Conservation (phyloP, 495 filamentous ascomycete species). For the Penicillium pulvis region DNA sequence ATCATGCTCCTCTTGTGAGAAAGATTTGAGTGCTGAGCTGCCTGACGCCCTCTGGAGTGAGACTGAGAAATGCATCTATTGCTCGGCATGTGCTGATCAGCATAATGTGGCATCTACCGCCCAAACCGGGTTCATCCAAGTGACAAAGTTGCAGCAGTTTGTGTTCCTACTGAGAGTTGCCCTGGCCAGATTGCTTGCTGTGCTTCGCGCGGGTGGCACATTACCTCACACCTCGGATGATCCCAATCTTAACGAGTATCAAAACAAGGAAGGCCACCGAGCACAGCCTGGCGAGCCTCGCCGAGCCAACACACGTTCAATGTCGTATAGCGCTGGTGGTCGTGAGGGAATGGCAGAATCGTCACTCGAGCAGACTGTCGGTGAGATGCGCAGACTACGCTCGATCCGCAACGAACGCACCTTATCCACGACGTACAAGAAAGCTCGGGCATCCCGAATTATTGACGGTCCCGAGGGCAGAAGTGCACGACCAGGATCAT, state of each 20-base stretch:
- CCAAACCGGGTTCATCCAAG: constrained; percentile 57
- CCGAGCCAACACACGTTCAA: constrained; percentile 70
- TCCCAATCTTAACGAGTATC: constrained; percentile 66
- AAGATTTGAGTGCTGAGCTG: constrained; percentile 65
- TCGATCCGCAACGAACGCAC: constrained; percentile 94
- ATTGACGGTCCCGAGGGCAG: constrained; percentile 87
- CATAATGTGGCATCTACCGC: constrained; percentile 48
- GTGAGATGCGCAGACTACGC: constrained; percentile 86
- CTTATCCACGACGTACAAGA: constrained; percentile 86
- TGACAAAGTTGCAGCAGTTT: constrained; percentile 89
- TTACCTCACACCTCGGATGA: constrained; percentile 76
- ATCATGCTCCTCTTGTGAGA: constrained; percentile 71
- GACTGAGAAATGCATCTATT: constrained; percentile 65
- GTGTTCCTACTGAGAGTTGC: constrained; percentile 90
- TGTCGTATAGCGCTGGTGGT: constrained; percentile 61
- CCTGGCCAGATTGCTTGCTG: constrained; percentile 84
- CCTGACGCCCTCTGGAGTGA: constrained; percentile 67
- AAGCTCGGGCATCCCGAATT: constrained; percentile 86
- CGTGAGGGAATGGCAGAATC: constrained; percentile 62
- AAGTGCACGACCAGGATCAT: constrained; percentile 74
- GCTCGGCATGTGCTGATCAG: constrained; percentile 63
- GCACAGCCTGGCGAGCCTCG: constrained; percentile 46
- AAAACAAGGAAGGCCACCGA: constrained; percentile 65
- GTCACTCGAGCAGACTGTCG: constrained; percentile 93
- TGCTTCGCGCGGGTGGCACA: constrained; percentile 78